These are phyloP conservation scores for Geotrichum candidum DNA, from an alignment of 1,139 yeast species.

Conservation along the genomic window DNA sequence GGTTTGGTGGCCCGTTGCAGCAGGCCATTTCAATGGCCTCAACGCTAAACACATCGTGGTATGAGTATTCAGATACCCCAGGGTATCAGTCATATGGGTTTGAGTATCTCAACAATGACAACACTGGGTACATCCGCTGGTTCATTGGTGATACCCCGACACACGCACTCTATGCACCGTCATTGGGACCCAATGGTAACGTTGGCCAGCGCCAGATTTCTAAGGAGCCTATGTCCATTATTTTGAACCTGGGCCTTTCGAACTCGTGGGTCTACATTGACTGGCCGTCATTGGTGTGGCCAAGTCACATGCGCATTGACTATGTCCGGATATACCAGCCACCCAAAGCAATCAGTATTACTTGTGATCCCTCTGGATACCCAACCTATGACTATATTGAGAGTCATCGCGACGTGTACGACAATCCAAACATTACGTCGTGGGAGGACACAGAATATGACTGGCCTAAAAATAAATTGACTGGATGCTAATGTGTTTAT, in stretches of 20 bases:
- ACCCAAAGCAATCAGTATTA: constrained; percentile 41
- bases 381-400: constrained; percentile 74
- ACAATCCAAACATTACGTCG: constrained; percentile 54
- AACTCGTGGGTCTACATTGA: constrained; percentile 79
- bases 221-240: constrained; percentile 80
- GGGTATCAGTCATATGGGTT: constrained; percentile 67
- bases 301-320: constrained; percentile 61
- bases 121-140: constrained; percentile 74
- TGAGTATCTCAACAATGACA: constrained; percentile 66
- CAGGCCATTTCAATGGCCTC: constrained; percentile 77
- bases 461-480: constrained; percentile 51
- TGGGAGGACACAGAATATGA: constrained; percentile 65
- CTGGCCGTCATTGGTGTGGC: constrained; percentile 66
- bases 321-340: constrained; percentile 81
- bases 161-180: constrained; percentile 52
- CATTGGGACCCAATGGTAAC: constrained; percentile 79
- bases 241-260: constrained; percentile 74
- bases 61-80: constrained; percentile 43
- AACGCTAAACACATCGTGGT: constrained; percentile 69
- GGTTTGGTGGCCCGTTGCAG: constrained; percentile 80
- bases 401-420: constrained; percentile 56
- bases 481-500: constrained; percentile 37
- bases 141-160: constrained; percentile 67
- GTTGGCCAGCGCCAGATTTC: constrained; percentile 67
- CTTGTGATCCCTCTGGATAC: constrained; percentile 69